A percentile compares a stretch with the other conserved stretches of the same genome.
phyloP scores from a whole-genome alignment of 257 asterid genomes.

The Cruciata laevipes region DNA sequence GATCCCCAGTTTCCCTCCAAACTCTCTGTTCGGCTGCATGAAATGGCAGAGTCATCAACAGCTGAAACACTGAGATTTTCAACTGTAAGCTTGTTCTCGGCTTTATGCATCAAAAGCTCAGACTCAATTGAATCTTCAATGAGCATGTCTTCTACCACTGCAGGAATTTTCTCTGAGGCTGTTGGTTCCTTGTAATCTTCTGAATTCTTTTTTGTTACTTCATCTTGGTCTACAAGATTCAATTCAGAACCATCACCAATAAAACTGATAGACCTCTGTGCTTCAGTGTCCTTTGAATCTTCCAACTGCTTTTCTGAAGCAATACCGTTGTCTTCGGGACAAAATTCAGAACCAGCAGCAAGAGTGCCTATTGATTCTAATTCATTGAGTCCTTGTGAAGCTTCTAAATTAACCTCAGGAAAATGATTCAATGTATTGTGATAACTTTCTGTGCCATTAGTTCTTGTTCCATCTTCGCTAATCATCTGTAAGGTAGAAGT shows the following conservation, averaged over 20 bases:
- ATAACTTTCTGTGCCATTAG: conserved; percentile 8
- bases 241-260: conserved; percentile 12
- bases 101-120: conserved; percentile 27
- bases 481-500: conserved; percentile 6
- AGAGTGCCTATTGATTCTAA: conserved; percentile 7
- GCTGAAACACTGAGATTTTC: conserved; percentile 31
- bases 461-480: conserved; percentile 4
- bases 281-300: not conserved
- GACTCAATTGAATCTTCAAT: conserved; percentile 16
- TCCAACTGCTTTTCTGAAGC: conserved; percentile 13
- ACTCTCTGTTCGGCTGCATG: conserved; percentile 55
- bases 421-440: not conserved
- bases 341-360: conserved; percentile 1
- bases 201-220: conserved; percentile 17
- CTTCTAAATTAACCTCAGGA: conserved; percentile 10
- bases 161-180: conserved; percentile 20
- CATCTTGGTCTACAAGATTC: conserved; percentile 17
- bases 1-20: conserved; percentile 83
- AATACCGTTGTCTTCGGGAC: conserved; percentile 12
- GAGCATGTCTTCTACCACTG: conserved; percentile 17
- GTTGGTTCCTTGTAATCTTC: conserved; percentile 24
- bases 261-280: conserved; percentile 13
- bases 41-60: conserved; percentile 28
- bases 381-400: conserved; percentile 3
- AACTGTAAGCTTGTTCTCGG: conserved; percentile 27